These are phyloP conservation scores for Dactylellina drechsleri DNA, from an alignment of 2,329 filamentous ascomycete species.

Conservation along the genomic window DNA sequence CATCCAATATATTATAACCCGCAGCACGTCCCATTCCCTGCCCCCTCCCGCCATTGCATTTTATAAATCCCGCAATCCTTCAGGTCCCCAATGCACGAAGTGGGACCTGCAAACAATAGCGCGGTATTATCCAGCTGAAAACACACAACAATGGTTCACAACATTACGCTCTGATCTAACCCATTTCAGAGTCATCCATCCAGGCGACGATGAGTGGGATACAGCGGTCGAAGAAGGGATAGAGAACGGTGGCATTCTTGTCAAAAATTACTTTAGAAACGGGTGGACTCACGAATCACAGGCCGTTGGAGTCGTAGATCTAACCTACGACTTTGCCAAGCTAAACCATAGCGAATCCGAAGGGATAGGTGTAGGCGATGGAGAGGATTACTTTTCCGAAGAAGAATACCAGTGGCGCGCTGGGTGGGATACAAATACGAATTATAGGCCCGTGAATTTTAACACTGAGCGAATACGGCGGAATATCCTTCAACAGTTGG, in stretches of 20 bases:
- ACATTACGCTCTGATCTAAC: neutral
- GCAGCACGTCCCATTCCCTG: neutral
- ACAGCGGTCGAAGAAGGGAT: neutral
- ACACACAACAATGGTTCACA: conserved; percentile 14
- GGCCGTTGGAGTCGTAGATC: neutral
- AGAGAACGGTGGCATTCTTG: neutral
- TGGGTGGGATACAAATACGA: too few relatives aligned
- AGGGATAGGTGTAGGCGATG: too few relatives aligned
- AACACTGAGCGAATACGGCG: too few relatives aligned
- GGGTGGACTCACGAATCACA: neutral
- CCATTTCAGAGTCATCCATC: conserved; percentile 10
- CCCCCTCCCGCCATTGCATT: conserved; percentile 24
- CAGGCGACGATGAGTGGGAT: neutral
- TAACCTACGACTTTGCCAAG: neutral
- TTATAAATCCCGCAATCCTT: neutral
- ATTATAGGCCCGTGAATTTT: too few relatives aligned
- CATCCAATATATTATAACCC: conserved; percentile 2
- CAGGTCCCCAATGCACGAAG: neutral
- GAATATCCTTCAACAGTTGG: too few relatives aligned
- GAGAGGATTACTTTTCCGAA: too few relatives aligned
- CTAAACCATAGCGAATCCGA: too few relatives aligned
- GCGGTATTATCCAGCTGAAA: neutral
- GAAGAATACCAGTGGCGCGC: too few relatives aligned
- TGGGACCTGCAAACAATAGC: neutral
- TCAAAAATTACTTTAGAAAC: neutral